These are phyloP conservation scores for Penicillium sp. DNA, from an alignment of 2,329 filamentous ascomycete species.

Conservation along the genomic window DNA sequence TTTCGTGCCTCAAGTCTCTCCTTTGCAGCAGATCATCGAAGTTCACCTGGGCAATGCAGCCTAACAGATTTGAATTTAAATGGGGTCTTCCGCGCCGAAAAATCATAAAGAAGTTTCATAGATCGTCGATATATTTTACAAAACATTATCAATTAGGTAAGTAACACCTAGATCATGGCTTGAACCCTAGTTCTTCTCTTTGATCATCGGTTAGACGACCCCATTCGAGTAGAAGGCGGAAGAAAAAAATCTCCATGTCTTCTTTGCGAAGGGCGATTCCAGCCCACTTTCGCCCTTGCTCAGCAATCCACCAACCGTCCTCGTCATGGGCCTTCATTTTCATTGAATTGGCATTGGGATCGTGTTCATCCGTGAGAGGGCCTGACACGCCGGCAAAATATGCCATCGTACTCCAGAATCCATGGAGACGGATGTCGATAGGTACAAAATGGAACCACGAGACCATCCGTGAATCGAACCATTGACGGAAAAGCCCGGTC, in stretches of 20 bases:
- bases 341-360: slow-evolving; percentile 48
- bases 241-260: slow-evolving; percentile 81
- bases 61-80: not conserved
- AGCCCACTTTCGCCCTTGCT: slow-evolving; percentile 67
- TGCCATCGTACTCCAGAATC: slow-evolving; percentile 69
- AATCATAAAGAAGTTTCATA: not conserved
- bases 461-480: slow-evolving; percentile 72
- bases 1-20: no score
- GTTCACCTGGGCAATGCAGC: no score
- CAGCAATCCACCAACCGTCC: slow-evolving; percentile 66
- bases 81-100: not conserved
- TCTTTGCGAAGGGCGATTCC: slow-evolving; percentile 63
- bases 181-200: slow-evolving; percentile 51
- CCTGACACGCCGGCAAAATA: slow-evolving; percentile 65
- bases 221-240: slow-evolving; percentile 76
- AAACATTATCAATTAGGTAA: not conserved
- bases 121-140: not conserved
- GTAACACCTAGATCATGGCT: slow-evolving; percentile 1
- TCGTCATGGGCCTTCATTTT: slow-evolving; percentile 51
- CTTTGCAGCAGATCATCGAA: no score
- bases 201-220: slow-evolving; percentile 66
- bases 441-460: slow-evolving; percentile 83
- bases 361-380: slow-evolving; percentile 11
- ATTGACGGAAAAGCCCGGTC: slow-evolving; percentile 71
- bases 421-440: slow-evolving; percentile 71